Evolutionary conservation across 805 yeast genomes (phyloP).

Genomic region (Cyberlindnera maritima): DNA sequence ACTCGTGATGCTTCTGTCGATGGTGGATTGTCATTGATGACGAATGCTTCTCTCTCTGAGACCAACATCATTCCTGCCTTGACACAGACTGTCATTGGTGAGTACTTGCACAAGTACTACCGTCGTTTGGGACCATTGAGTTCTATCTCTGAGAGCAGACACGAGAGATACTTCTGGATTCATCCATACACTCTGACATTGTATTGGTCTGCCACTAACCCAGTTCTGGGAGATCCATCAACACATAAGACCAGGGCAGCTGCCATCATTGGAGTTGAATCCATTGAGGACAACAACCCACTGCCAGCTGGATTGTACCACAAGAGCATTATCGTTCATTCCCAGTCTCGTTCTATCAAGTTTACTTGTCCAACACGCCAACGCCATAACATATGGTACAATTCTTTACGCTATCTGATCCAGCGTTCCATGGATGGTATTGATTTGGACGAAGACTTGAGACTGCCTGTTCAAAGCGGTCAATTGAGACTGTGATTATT

Average conservation of each 20-base stretch:
- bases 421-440: conserved; percentile 62
- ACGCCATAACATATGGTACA: conserved; percentile 89
- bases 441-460: conserved; percentile 37
- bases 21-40: conserved; percentile 40
- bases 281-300: conserved; percentile 82
- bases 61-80: conserved; percentile 78
- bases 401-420: conserved; percentile 73
- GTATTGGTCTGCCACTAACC: conserved; percentile 85
- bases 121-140: conserved; percentile 74
- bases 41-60: conserved; percentile 63
- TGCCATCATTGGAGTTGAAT: conserved; percentile 74
- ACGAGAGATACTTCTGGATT: conserved; percentile 93
- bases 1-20: conserved; percentile 29
- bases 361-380: conserved; percentile 85
- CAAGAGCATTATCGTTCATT: conserved; percentile 74
- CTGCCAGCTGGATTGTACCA: conserved; percentile 86
- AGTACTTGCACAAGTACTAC: conserved; percentile 80
- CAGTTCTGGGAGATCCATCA: conserved; percentile 67
- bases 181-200: conserved; percentile 90
- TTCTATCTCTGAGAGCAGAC: conserved; percentile 71
- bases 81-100: conserved; percentile 93
- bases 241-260: conserved; percentile 71
- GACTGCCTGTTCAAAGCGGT: conserved; percentile 5
- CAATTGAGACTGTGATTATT: background rate
- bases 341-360: conserved; percentile 60